Evolutionary conservation across 2,329 filamentous ascomycete genomes (phyloP), one percentile per base, ranked within the genome.

Genomic region (Alternaria gaisen): DNA sequence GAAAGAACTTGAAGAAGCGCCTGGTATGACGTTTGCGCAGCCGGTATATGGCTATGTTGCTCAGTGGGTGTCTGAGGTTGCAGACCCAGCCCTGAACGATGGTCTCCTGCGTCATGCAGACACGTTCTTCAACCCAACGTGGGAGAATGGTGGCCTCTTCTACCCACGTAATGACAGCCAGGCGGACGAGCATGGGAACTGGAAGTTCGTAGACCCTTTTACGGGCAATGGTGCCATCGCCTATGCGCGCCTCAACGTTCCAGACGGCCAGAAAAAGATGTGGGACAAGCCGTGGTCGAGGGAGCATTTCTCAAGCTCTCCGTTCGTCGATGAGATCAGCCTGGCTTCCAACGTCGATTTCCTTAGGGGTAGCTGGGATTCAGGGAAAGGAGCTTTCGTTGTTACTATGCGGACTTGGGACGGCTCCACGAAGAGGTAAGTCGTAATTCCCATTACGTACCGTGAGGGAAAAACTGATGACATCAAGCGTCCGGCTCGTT

Each of bases 171-270:
- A 72, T 32, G 74, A 73, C 22, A 47, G 48, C 7, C 41, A 53
- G 1, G 56, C 64, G 20, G 70, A 78, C 53, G 54, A 67, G 3
- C 48, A 72, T 0, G 65, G 64, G 3, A 62, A 71, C 6, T 72
- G 72, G 64, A 70, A 60, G 1, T 61, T 66, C 41, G 70, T 79
- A 56, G 78, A 81, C 26, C 26, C 78, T 0, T 79, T 75, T 20
- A 68, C 77, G 0, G 77, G 80, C 0, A 80, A 81, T 57, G 71
- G 72, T 1, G 72, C 65, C 0, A 74, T 81, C 56, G 78, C 71
- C 1, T 81, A 81, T 46, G 71, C 71, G 5, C 63, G 78, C 20
- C 61, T 80, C 20, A 80, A 81, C 58, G 73, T 80, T 11, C 53
- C 65, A 5, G 71, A 79, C 58, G 79, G 80, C 12, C 74, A 76